Conservation (phyloP, 768 basidiomycete species). For the Atractiella rhizophila region DNA sequence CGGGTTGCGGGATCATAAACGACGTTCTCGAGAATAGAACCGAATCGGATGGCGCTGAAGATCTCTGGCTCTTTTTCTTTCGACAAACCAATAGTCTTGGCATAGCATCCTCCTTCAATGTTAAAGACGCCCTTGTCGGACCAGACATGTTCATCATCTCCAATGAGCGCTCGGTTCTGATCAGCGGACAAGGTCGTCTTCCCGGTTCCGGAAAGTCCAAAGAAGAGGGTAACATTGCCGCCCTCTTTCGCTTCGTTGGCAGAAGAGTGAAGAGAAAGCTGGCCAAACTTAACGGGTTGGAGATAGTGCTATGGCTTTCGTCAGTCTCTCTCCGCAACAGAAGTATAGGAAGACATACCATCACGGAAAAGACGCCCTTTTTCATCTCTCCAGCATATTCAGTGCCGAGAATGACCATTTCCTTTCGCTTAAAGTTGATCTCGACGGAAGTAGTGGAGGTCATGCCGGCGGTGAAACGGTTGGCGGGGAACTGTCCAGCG, state of each 20-base stretch:
- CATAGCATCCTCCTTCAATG: conserved; percentile 98
- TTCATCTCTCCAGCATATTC: conserved; percentile 49
- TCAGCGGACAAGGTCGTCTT: conserved; percentile 98
- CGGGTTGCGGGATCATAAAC: conserved; percentile 72
- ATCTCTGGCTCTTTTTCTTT: conserved; percentile 97
- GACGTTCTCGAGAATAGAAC: conserved; percentile 94
- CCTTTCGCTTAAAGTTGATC: conserved; percentile 99
- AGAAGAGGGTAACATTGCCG: conserved; percentile 89
- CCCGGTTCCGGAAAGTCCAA: conserved; percentile 91
- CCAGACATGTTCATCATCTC: conserved; percentile 99
- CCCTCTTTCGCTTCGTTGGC: conserved; percentile 79
- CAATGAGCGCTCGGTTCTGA: conserved; percentile 73
- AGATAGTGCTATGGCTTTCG: conserved; percentile 50
- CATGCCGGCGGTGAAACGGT: conserved; percentile 99
- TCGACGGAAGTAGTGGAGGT: conserved; percentile 94
- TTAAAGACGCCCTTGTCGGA: conserved; percentile 97
- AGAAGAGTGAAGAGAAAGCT: conserved; percentile 89
- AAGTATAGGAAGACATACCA: conserved; percentile 30
- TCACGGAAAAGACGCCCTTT: conserved; percentile 98
- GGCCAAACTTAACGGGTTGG: conserved; percentile 93
- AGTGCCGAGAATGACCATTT: conserved; percentile 88
- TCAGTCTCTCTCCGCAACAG: background rate
- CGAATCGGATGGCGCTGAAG: conserved; percentile 77
- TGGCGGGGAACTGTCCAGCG: conserved; percentile 97
- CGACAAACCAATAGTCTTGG: conserved; percentile 90